Base-by-base conservation (phyloP, 805 yeast species). In the Candida odintsovae region DNA sequence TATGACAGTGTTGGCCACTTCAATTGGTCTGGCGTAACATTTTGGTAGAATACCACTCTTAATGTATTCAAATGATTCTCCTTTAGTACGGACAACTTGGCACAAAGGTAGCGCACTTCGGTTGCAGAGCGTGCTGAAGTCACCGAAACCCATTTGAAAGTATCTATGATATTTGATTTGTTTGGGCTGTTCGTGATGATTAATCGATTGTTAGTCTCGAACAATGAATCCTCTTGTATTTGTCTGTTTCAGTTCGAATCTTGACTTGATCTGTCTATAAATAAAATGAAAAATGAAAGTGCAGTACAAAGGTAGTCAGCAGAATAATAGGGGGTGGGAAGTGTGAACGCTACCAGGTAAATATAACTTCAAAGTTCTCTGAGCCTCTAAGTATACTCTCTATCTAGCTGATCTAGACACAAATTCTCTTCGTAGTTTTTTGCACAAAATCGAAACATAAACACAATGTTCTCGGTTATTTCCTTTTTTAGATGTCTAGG, bases 11-110 rank as follows among this genome's bases (percentile, higher is more conserved):
- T 92, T 92, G 44, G 97, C 96, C 37, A 92, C 61, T 54, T 84
- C 90, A 20, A 92, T 87, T 7, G 92, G 76, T 58, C 97, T 71
- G 0, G 97, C 83, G 55, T 88, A 92, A 67, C 98, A 92, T 36
- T 66, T 63, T 4, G 97, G 82, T 25, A 87, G 61, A 23, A 90
- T 71, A 2, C 97, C 96, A 6, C 72, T 64, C 26, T 72, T 65
- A 46, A 76, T 61, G 49, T 61, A 22, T 50, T 50, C 41, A 55
- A 66, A 50, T 7, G 53, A 40, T 2, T 61, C 55, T 25, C 54
- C 52, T 23, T 65, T 63, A 10, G 90, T 76, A 6, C 79, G 80
- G 3, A 90, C 72, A 42, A 88, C 81, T 3, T 89, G 76, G 64
- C 97, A 90, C 41, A 90, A 64, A 9, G 97, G 96, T 38, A 90